Conservation (phyloP, 2,329 filamentous ascomycete species). For the Grosmannia huntii region DNA sequence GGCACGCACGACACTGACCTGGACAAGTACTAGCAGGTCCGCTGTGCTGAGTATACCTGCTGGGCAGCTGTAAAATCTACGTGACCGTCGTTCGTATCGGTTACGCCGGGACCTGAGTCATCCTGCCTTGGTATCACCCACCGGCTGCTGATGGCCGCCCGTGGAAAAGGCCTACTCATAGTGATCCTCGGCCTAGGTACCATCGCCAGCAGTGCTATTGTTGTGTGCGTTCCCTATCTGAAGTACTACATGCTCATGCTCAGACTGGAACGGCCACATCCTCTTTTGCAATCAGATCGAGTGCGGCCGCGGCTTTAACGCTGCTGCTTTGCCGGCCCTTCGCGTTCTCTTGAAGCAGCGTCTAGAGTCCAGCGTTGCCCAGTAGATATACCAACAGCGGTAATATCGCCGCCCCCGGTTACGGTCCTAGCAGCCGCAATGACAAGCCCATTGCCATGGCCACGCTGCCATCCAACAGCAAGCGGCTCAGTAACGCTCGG, state of each 20-base stretch:
- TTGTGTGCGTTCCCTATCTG: constrained; percentile 18
- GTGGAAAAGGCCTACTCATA: constrained; percentile 8
- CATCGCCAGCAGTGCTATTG: constrained; percentile 23
- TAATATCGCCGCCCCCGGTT: neutral
- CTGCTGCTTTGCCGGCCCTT: constrained; percentile 6
- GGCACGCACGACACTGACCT: constrained; percentile 7
- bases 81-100: constrained; percentile 8
- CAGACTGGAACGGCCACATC: constrained; percentile 8
- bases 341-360: constrained; percentile 3
- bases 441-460: neutral
- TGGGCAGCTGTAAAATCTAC: constrained; percentile 9
- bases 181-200: constrained; percentile 11
- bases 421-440: neutral
- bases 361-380: neutral
- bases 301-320: constrained; percentile 6
- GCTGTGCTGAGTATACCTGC: constrained; percentile 9
- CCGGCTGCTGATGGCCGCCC: constrained; percentile 8
- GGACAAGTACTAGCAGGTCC: constrained; percentile 3
- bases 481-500: neutral
- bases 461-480: neutral
- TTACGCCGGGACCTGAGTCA: constrained; percentile 8
- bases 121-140: constrained; percentile 9
- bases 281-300: constrained; percentile 9
- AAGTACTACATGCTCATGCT: neutral
- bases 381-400: no score